Evolutionary conservation across 108 stramenopile genomes (phyloP).

Genomic region (Chaetoceros muelleri): DNA sequence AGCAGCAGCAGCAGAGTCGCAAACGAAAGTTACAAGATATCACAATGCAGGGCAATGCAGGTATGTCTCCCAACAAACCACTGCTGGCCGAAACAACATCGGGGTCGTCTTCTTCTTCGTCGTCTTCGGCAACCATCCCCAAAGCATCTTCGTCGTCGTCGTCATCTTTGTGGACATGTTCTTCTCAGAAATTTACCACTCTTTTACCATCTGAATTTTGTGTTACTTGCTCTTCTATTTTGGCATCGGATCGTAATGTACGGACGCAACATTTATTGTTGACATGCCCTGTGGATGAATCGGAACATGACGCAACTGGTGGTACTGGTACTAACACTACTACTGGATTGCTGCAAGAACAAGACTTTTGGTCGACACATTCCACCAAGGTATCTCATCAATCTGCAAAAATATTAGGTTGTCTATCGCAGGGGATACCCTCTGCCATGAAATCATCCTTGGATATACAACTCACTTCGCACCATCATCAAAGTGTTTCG

Average conservation of each 20-base stretch:
- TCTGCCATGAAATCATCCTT: slow-evolving; percentile 56
- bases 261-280: slow-evolving; percentile 72
- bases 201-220: background rate
- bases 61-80: slow-evolving; percentile 2
- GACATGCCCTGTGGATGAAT: too few species aligned
- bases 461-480: slow-evolving; percentile 11
- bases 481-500: background rate
- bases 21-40: background rate
- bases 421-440: slow-evolving; percentile 35
- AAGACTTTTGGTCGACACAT: slow-evolving; percentile 83
- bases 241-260: slow-evolving; percentile 72
- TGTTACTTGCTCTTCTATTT: slow-evolving; percentile 64
- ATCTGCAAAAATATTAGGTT: slow-evolving; percentile 69
- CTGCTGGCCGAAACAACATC: slow-evolving; percentile 16
- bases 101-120: too few species aligned
- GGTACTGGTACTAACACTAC: slow-evolving; percentile 14
- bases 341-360: slow-evolving; percentile 53
- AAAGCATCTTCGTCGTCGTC: slow-evolving; percentile 14
- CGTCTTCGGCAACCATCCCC: slow-evolving; percentile 11
- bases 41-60: background rate
- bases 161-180: slow-evolving; percentile 50
- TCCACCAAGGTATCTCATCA: slow-evolving; percentile 54
- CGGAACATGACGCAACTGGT: too few species aligned
- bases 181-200: slow-evolving; percentile 49
- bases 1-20: slow-evolving; percentile 13